Base-by-base conservation (phyloP, 2,329 filamentous ascomycete species). In the Chaetomium strumarium region DNA sequence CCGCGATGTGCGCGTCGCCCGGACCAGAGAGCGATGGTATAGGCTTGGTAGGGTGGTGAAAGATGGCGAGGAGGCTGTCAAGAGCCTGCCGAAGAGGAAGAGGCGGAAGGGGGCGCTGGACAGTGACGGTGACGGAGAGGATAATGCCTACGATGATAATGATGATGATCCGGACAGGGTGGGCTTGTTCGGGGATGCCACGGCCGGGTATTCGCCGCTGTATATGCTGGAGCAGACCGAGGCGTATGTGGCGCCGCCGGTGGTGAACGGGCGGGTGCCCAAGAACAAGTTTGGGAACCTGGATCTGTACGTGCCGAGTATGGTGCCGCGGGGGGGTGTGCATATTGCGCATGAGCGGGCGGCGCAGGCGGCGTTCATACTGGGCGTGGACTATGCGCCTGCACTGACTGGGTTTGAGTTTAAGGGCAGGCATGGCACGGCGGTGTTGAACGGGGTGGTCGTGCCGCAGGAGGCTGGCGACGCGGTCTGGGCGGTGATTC, bases 221-320 rank as follows among this genome's bases (percentile, higher is more conserved):
- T 87, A 80, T 62, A 81, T 75, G 0, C 65, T 75, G 16, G 77
- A 81, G 9, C 83, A 90, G 63, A 89, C 92, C 0, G 79, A 86
- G 13, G 55, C 84, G 0, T 97, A 95, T 67, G 70, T 80, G 12
- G 81, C 92, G 0, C 86, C 89, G 1, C 85, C 90, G 0, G 84
- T 97, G 1, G 74, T 87, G 3, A 72, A 83, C 47, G 91, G 90
- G 0, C 75, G 76, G 12, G 79, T 97, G 1, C 92, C 93, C 0
- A 92, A 89, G 70, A 99, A 99, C 65, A 84, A 86, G 16, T 99
- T 90, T 67, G 90, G 90, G 11, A 99, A 99, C 64, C 85, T 97
- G 54, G 93, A 97, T 63, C 80, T 95, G 37, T 97, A 92, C 66
- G 90, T 96, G 11, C 85, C 89, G 0, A 89, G 83, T 56, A 97